A percentile compares a stretch with the other conserved stretches of the same genome.
Evolutionary conservation across 768 basidiomycete genomes (phyloP).

Genomic region (Kwoniella heveanensis): DNA sequence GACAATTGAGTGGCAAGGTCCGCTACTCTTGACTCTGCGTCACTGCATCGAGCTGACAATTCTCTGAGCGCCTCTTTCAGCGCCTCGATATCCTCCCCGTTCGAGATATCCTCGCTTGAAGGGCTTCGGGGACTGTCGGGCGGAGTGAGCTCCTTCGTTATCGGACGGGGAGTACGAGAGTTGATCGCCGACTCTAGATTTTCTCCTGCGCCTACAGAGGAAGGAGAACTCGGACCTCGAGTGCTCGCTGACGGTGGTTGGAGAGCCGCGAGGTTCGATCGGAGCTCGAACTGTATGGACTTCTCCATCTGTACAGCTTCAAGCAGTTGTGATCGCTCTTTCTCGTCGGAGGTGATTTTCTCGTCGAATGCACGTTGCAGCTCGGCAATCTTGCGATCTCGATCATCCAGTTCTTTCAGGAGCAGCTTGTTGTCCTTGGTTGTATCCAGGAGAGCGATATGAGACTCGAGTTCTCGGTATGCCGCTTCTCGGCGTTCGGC

Average conservation of each 20-base stretch:
- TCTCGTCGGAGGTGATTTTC: slow-evolving; percentile 67
- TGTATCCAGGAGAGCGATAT: slow-evolving; percentile 67
- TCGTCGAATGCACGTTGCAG: slow-evolving; percentile 81
- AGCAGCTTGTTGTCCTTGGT: slow-evolving; percentile 69
- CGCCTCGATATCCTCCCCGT: slow-evolving; percentile 63
- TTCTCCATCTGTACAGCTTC: slow-evolving; percentile 43
- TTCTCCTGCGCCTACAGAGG: neutral
- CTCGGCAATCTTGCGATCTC: slow-evolving; percentile 73
- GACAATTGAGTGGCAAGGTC: slow-evolving; percentile 88
- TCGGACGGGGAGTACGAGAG: slow-evolving; percentile 8
- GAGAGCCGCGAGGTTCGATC: slow-evolving; percentile 2
- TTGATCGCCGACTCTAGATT: neutral
- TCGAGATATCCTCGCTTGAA: neutral
- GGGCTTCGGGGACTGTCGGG: slow-evolving; percentile 28
- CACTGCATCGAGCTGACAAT: slow-evolving; percentile 63
- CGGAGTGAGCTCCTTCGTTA: slow-evolving; percentile 26
- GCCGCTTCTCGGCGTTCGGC: slow-evolving; percentile 73
- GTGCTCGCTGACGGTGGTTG: slow-evolving; percentile 6
- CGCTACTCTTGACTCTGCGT: slow-evolving; percentile 88
- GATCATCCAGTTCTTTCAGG: slow-evolving; percentile 72
- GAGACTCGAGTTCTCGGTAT: slow-evolving; percentile 69
- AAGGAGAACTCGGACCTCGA: slow-evolving; percentile 5
- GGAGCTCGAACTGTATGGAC: slow-evolving; percentile 25
- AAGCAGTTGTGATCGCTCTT: slow-evolving; percentile 61
- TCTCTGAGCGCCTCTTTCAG: slow-evolving; percentile 56